Percentiles rank a stretch among this genome's conserved stretches.
Evolutionary conservation across 306 rosid genomes (phyloP).

Genomic region (Argentina anserina): DNA sequence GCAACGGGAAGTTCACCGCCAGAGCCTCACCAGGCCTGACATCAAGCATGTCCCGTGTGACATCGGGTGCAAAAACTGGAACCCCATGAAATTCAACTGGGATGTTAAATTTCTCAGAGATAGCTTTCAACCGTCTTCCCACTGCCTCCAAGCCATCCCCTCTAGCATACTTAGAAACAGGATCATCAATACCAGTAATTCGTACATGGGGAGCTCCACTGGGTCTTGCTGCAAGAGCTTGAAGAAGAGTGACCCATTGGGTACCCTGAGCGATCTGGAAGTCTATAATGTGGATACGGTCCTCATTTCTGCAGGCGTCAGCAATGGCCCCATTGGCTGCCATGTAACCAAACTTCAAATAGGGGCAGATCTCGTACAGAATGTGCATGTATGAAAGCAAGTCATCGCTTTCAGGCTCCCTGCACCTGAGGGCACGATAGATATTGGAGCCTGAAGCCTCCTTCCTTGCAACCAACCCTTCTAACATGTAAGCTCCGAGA

Average conservation of each 20-base stretch:
- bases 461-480: slow-evolving; percentile 90
- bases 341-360: slow-evolving; percentile 94
- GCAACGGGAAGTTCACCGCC: slow-evolving; percentile 91
- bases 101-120: slow-evolving; percentile 65
- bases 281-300: slow-evolving; percentile 81
- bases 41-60: slow-evolving; percentile 68
- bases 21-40: slow-evolving; percentile 79
- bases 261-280: slow-evolving; percentile 90
- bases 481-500: slow-evolving; percentile 94
- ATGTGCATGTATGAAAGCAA: slow-evolving; percentile 84
- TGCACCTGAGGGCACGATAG: slow-evolving; percentile 72
- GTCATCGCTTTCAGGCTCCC: slow-evolving; percentile 84
- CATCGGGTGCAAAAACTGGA: slow-evolving; percentile 59
- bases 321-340: slow-evolving; percentile 98
- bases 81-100: slow-evolving; percentile 80
- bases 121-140: slow-evolving; percentile 47
- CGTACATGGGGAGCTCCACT: slow-evolving; percentile 80
- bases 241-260: slow-evolving; percentile 93
- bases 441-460: slow-evolving; percentile 74
- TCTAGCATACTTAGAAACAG: slow-evolving; percentile 68
- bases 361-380: slow-evolving; percentile 86
- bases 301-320: slow-evolving; percentile 80
- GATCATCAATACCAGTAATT: slow-evolving; percentile 89
- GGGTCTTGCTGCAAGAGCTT: slow-evolving; percentile 94
- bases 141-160: slow-evolving; percentile 70